Conservation (phyloP, 1,139 yeast genomes). For the Pichia sp. region DNA sequence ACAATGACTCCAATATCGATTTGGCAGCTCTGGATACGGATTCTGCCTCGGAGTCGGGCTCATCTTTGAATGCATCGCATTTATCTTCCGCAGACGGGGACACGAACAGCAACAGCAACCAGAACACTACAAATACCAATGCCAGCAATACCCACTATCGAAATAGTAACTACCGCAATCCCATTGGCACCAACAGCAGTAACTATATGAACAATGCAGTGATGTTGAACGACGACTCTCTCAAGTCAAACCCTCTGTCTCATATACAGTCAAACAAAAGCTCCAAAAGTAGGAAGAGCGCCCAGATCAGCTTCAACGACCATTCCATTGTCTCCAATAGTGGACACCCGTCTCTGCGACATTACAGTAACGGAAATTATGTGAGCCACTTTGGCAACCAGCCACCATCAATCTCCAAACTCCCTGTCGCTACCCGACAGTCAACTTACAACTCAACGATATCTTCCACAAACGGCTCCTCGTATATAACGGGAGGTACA, state of each 20-base stretch:
- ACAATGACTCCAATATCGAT: slow-evolving; percentile 18
- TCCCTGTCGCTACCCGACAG: slow-evolving; percentile 2
- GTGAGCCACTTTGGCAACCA: neutral
- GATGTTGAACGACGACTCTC: neutral
- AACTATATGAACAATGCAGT: neutral
- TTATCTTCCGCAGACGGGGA: neutral
- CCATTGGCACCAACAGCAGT: neutral
- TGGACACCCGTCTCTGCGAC: neutral
- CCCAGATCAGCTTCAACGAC: neutral
- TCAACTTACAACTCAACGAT: slow-evolving; percentile 7
- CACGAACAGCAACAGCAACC: neutral
- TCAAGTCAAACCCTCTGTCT: neutral
- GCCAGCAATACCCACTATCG: neutral
- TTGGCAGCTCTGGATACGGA: slow-evolving; percentile 19
- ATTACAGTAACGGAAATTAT: neutral
- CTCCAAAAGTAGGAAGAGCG: slow-evolving; percentile 3
- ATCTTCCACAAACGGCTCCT: slow-evolving; percentile 5
- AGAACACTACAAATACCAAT: neutral
- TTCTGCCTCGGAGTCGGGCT: neutral
- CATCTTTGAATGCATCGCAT: neutral
- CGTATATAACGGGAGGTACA: slow-evolving; percentile 2
- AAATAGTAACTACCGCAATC: neutral
- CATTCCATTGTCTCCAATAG: neutral
- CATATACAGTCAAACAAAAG: slow-evolving; percentile 1
- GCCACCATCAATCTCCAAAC: neutral